These are phyloP conservation scores for Sungouiella thailandica DNA, from an alignment of 805 yeast genomes.

Conservation along the genomic window DNA sequence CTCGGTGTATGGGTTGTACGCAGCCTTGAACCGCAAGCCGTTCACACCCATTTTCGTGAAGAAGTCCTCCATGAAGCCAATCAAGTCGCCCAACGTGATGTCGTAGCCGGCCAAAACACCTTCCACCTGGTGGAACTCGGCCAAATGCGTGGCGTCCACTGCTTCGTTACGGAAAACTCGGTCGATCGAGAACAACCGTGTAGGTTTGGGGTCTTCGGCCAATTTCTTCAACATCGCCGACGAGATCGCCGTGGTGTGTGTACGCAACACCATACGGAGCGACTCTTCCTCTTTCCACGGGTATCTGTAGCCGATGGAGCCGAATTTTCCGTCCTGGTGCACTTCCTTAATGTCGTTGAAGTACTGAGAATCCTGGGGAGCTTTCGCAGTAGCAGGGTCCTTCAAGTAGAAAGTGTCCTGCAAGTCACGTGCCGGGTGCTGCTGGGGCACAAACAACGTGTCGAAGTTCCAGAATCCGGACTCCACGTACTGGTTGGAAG, in stretches of 20 bases:
- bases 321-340: conserved; percentile 86
- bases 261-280: conserved; percentile 86
- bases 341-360: conserved; percentile 75
- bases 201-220: conserved; percentile 84
- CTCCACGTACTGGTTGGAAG: conserved; percentile 96
- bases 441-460: conserved; percentile 94
- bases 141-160: conserved; percentile 98
- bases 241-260: conserved; percentile 96
- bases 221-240: conserved; percentile 80
- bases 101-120: conserved; percentile 98
- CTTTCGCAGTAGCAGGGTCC: conserved; percentile 78
- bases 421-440: conserved; percentile 98
- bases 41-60: conserved; percentile 96
- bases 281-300: conserved; percentile 95
- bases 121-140: conserved; percentile 99
- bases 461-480: conserved; percentile 99
- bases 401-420: conserved; percentile 98
- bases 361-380: conserved; percentile 77
- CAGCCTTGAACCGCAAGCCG: conserved; percentile 94
- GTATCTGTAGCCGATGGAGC: conserved; percentile 96
- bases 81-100: conserved; percentile 90
- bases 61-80: conserved; percentile 97
- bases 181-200: conserved; percentile 91
- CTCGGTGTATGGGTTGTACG: conserved; percentile 98
- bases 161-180: conserved; percentile 99